A percentile compares a stretch with the other conserved stretches of the same genome.
These are phyloP conservation scores for Cladosporium cucumerinum DNA, from an alignment of 2,329 filamentous ascomycete species.

Conservation along the genomic window DNA sequence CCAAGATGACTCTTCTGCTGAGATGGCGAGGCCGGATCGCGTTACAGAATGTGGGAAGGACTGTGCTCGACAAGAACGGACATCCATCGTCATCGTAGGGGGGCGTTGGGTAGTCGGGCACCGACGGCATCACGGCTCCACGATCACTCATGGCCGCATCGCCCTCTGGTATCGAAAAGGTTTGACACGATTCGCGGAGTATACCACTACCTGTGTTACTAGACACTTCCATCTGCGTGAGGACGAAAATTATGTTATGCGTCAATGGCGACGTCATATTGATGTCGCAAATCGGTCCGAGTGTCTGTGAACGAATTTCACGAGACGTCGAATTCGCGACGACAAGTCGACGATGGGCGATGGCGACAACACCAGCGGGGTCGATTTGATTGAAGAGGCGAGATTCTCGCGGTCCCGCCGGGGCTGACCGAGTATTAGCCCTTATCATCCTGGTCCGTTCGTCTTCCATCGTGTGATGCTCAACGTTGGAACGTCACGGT, in stretches of 20 bases:
- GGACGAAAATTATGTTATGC: not conserved
- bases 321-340: not conserved
- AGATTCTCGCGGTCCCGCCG: not conserved
- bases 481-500: slow-evolving; percentile 7
- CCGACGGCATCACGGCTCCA: not conserved
- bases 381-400: slow-evolving; percentile 10
- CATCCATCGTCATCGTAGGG: not conserved
- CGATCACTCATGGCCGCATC: not conserved
- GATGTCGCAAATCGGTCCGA: not conserved
- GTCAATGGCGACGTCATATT: not conserved
- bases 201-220: not conserved
- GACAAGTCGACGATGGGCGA: not conserved
- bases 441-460: slow-evolving; percentile 8
- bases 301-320: not conserved
- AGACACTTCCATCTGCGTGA: not conserved
- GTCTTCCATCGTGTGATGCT: slow-evolving; percentile 5
- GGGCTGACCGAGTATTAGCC: slow-evolving; percentile 9
- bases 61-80: not conserved
- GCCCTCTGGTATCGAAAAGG: not conserved
- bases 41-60: not conserved
- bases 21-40: not conserved
- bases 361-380: not conserved
- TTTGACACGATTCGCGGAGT: not conserved
- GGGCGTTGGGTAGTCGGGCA: slow-evolving; percentile 2
- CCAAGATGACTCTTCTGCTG: not conserved